phyloP scores from a whole-genome alignment of 805 yeast genomes.

The Wickerhamiella qilinensis region DNA sequence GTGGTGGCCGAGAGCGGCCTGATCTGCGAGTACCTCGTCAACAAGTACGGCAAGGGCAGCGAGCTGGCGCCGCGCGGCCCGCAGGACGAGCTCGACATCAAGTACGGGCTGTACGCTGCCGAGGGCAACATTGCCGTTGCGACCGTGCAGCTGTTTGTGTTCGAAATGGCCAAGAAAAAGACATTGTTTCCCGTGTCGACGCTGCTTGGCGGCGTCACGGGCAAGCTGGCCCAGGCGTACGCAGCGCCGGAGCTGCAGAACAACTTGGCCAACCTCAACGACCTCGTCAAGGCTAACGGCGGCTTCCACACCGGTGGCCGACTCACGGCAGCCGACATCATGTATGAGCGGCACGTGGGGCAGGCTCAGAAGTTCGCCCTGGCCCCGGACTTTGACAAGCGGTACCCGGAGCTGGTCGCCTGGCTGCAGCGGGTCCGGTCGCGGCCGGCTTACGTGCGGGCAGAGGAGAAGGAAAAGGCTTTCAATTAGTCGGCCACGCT shows the following conservation, averaged over 20 bases:
- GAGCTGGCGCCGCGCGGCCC: conserved; percentile 24
- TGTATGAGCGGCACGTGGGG: conserved; percentile 12
- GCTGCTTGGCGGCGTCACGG: conserved; percentile 28
- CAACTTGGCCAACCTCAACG: conserved; percentile 29
- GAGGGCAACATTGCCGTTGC: conserved; percentile 46
- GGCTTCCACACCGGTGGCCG: conserved; percentile 46
- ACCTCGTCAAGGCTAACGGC: conserved; percentile 24
- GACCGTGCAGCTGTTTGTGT: conserved; percentile 23
- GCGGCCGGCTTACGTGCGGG: conserved; percentile 4
- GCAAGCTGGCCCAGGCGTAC: conserved; percentile 32
- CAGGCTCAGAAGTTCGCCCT: not conserved
- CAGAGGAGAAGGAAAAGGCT: not conserved
- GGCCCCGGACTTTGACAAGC: conserved; percentile 1
- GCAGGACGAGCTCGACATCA: conserved; percentile 28
- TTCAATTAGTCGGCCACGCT: no score
- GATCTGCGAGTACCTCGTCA: conserved; percentile 35
- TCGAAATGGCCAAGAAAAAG: conserved; percentile 17
- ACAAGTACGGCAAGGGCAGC: conserved; percentile 29
- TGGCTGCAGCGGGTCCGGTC: conserved; percentile 9
- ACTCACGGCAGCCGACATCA: conserved; percentile 42
- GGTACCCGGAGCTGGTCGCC: conserved; percentile 10
- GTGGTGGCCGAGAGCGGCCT: conserved; percentile 43
- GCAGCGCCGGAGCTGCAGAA: conserved; percentile 30
- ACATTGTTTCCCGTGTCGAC: conserved; percentile 1
- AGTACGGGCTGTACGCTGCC: conserved; percentile 35